Base-by-base conservation (phyloP, 805 yeast genomes). In the Sugiyamaella smithiae region DNA sequence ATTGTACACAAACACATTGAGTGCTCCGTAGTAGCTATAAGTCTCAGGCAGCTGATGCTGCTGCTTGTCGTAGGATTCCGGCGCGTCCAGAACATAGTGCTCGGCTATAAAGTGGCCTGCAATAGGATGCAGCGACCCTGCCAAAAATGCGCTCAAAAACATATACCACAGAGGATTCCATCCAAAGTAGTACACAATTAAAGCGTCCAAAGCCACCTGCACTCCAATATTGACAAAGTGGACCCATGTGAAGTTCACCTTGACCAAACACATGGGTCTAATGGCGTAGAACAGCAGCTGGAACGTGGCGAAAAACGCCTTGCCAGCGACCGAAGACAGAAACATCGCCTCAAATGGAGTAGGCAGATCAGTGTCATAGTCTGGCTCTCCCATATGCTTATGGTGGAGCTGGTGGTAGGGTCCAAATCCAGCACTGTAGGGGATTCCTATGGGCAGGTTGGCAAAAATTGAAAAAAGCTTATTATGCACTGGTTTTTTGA, bases 31-130 rank as follows among this genome's bases (percentile, higher is more conserved):
- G 68, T 89, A 89, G 5, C 95, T 85, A 62, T 82, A 89, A 0
- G 97, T 89, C 63, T 89, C 97, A 6, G 85, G 81, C 24, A 63
- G 63, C 7, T 59, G 63, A 42, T 59, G 56, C 44, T 43, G 44
- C 42, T 40, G 19, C 44, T 64, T 68, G 29, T 54, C 48, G 38
- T 66, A 55, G 12, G 76, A 74, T 28, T 66, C 63, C 19, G 76
- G 77, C 32, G 87, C 84, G 54, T 81, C 71, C 65, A 88, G 73
- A 11, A 88, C 80, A 62, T 87, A 88, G 65, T 89, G 97, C 64
- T 89, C 97, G n/a, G 96, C 91, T 55, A 89, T 87, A 67, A 89
- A 89, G 69, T 89, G 97, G 17, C 97, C 97, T 1, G 97, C 95
- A 52, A 88, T 82, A 23, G 97, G 97, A 62, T 89, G 97, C 62